phyloP scores from a whole-genome alignment of 495 filamentous ascomycete genomes.

The Pseudevernia furfuracea region DNA sequence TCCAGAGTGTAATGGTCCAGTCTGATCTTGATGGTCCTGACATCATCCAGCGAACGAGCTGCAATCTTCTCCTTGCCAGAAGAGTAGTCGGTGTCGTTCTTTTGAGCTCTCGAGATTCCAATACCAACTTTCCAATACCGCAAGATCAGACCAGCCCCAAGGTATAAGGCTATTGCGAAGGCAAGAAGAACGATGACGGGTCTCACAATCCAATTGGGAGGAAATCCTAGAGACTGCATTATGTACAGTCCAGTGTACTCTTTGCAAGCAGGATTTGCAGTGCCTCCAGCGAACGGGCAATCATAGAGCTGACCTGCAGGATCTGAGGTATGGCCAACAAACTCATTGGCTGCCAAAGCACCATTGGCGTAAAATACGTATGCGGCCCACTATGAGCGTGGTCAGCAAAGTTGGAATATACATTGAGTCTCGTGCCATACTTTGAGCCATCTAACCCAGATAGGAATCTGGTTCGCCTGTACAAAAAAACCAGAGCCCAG shows the following conservation, averaged over 20 bases:
- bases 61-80: conserved; percentile 55
- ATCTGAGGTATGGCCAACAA: conserved; percentile 41
- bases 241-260: conserved; percentile 61
- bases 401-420: not conserved
- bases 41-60: conserved; percentile 42
- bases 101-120: conserved; percentile 48
- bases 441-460: conserved; percentile 68
- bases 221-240: conserved; percentile 56
- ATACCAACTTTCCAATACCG: conserved; percentile 54
- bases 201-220: conserved; percentile 51
- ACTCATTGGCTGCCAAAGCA: conserved; percentile 61
- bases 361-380: conserved; percentile 61
- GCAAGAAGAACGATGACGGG: conserved; percentile 54
- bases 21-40: conserved; percentile 50
- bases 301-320: conserved; percentile 51
- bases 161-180: conserved; percentile 50
- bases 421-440: conserved; percentile 32
- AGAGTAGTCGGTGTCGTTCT: conserved; percentile 47
- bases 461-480: conserved; percentile 59
- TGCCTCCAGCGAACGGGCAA: conserved; percentile 53
- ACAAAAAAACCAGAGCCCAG: conserved; percentile 66
- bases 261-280: conserved; percentile 51
- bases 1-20: conserved; percentile 53
- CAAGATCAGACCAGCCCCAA: conserved; percentile 48
- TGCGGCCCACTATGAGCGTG: conserved; percentile 33